A percentile compares a stretch with the other conserved stretches of the same genome.
Conservation (phyloP, 2,329 filamentous ascomycete species). For the Paecilomyces sp. region DNA sequence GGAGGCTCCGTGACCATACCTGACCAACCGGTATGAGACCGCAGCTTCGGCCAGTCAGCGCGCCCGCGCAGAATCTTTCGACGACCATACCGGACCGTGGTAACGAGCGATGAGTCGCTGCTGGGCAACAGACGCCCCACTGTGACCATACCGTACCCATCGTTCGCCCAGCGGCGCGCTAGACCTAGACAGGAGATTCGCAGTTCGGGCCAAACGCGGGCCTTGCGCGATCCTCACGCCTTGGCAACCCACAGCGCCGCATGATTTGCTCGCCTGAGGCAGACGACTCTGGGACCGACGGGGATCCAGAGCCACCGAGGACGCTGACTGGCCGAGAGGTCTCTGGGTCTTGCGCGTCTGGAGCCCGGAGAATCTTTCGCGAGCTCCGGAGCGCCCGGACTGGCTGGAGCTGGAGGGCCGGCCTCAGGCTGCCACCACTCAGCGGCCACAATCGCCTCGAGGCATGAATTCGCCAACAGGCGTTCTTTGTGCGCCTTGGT, state of each 20-base stretch:
- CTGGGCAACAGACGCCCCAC: neutral
- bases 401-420: conserved; percentile 4
- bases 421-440: neutral
- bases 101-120: conserved; percentile 3
- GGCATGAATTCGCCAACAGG: neutral
- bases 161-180: neutral
- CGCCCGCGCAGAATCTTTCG: neutral
- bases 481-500: neutral
- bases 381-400: conserved; percentile 1
- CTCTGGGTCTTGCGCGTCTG: neutral
- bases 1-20: neutral
- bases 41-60: neutral
- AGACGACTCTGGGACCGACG: neutral
- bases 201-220: conserved; percentile 4
- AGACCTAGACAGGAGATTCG: neutral
- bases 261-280: conserved; percentile 6
- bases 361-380: neutral
- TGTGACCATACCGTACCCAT: neutral
- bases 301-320: neutral
- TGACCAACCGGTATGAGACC: neutral
- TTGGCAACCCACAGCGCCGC: neutral
- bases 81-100: conserved; percentile 9
- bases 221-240: neutral
- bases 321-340: neutral
- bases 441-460: neutral